Evolutionary conservation across 371 early-diverging fungal species (phyloP).

Genomic region (Mortierella sp.): DNA sequence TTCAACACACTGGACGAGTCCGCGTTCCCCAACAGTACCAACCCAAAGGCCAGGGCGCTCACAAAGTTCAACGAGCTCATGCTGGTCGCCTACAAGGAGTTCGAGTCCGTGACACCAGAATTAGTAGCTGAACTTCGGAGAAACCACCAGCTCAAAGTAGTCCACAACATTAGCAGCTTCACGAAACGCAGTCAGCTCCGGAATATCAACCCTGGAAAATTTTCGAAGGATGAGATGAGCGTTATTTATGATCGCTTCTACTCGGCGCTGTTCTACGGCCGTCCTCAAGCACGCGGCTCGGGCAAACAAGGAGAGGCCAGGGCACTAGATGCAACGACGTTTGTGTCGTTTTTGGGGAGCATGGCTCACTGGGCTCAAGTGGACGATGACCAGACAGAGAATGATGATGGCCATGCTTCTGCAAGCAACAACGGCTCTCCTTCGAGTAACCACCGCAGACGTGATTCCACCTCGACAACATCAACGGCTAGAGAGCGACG

Average conservation of each 20-base stretch:
- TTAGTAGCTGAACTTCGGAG: slow-evolving; percentile 86
- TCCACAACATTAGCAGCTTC: slow-evolving; percentile 94
- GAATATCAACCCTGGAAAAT: slow-evolving; percentile 79
- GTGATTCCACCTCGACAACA: slow-evolving; percentile 39
- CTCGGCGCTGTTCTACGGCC: slow-evolving; percentile 82
- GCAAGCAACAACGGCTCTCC: slow-evolving; percentile 12
- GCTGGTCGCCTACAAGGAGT: slow-evolving; percentile 92
- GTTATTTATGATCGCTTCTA: slow-evolving; percentile 92
- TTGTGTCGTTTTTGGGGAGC: slow-evolving; percentile 69
- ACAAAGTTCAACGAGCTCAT: slow-evolving; percentile 94
- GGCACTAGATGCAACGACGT: slow-evolving; percentile 73
- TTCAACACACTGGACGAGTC: slow-evolving; percentile 77
- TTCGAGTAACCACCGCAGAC: slow-evolving; percentile 38
- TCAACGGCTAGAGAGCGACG: slow-evolving; percentile 41
- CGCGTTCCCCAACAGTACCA: slow-evolving; percentile 68
- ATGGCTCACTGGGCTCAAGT: slow-evolving; percentile 68
- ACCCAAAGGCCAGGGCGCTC: slow-evolving; percentile 67
- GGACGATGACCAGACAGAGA: slow-evolving; percentile 49
- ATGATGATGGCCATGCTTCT: slow-evolving; percentile 12
- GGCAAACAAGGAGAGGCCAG: slow-evolving; percentile 42
- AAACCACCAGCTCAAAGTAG: slow-evolving; percentile 91
- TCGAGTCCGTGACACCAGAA: slow-evolving; percentile 83
- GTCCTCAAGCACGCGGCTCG: slow-evolving; percentile 57
- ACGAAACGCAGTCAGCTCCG: slow-evolving; percentile 91
- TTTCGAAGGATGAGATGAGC: slow-evolving; percentile 87